Base-by-base conservation (phyloP, 1,284 basidiomycete species). In the Heliocybe sulcata region DNA sequence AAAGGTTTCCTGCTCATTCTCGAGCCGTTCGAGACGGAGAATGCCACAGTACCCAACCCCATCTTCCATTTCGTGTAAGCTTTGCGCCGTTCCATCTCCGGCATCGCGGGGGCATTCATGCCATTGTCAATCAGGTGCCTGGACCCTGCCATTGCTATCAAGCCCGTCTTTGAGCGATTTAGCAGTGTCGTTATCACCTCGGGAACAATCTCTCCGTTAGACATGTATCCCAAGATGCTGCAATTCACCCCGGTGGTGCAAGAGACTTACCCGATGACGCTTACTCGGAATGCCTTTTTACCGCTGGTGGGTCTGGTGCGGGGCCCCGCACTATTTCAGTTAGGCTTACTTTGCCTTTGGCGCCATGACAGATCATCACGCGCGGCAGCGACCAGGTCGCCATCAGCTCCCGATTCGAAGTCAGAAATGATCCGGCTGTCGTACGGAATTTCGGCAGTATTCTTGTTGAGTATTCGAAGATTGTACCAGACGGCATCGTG, bases 151-250 rank as follows among this genome's bases (percentile, higher is more conserved):
- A 82, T 99, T 26, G 97, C 97, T 10, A 99, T 99, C 64, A 93
- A 94, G 61, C 97, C 97, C 0, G 92, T 99, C 23, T 98, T 99
- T 68, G 97, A 99, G 67, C 87, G 95, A 47, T 99, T 99, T 70
- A 95, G 92, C 68, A 95, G 91, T 60, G 97, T 99, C 47, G 94
- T 99, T 63, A 99, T 99, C 70, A 99, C 97, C 0, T 98, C 94
- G 12, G 97, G 97, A 63, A 99, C 97, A 29, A 95, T 99, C 63
- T 98, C 94, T 6, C 97, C 97, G 3, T 74, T 99, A 55, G 97
- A 99, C 73, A 99, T 99, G 97, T 97, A 99, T 70, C 97, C 97
- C 22, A 99, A 99, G 73, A 99, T 99, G 90, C 80, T 99, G 45
- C 93, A 96, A 64, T 99, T 99, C 69, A 94, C 94, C 29, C 95